Evolutionary conservation across 2,329 filamentous ascomycete species (phyloP).

Genomic region (Phyllosticta paracitricarpa): DNA sequence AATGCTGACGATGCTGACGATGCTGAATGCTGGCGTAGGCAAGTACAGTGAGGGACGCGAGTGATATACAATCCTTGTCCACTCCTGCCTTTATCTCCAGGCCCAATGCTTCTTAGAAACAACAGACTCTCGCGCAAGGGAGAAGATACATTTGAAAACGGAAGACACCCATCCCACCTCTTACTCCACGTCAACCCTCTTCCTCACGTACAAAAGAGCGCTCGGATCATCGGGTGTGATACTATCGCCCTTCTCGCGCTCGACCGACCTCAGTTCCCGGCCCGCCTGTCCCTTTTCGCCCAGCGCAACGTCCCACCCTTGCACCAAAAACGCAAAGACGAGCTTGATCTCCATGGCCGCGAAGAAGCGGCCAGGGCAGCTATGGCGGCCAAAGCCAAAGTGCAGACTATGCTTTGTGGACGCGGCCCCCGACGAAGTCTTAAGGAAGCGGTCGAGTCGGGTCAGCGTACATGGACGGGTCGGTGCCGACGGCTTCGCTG

Average conservation of each 20-base stretch:
- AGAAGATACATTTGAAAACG: no score
- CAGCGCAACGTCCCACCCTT: conserved; percentile 2
- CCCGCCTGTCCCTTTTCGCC: neutral
- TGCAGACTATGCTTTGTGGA: conserved; percentile 8
- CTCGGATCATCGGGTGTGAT: neutral
- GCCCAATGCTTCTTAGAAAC: no score
- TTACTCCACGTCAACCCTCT: neutral
- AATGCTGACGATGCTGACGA: no score
- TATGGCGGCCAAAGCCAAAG: conserved; percentile 23
- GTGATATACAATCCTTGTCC: no score
- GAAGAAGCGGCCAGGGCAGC: conserved; percentile 25
- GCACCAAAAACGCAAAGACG: conserved; percentile 14
- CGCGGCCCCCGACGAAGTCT: neutral
- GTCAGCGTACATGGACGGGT: neutral
- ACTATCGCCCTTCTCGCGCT: neutral
- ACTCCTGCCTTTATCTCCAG: no score
- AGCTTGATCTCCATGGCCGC: conserved; percentile 26
- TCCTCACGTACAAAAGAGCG: neutral
- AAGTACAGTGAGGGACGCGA: no score
- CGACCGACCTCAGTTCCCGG: neutral
- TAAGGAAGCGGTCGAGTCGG: conserved; percentile 1
- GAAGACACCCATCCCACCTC: neutral
- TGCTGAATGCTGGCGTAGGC: no score
- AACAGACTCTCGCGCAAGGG: no score
- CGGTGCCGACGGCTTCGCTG: conserved; percentile 1